Evolutionary conservation across 306 rosid species (phyloP), one percentile per base, ranked within the genome.

Genomic region (Lagenaria siceraria): DNA sequence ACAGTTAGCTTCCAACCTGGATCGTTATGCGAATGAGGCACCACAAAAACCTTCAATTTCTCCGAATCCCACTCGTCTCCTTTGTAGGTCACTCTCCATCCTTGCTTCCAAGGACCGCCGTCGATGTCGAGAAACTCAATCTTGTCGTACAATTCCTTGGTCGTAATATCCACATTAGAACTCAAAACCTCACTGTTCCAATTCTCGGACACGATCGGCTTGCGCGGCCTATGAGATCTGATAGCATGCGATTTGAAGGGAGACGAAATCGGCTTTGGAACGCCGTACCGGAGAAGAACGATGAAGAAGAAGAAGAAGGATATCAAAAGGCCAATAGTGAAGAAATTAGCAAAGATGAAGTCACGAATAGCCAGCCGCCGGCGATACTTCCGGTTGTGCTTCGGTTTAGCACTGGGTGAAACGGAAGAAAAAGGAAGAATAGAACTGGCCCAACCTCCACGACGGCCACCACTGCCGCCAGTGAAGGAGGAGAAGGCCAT

Each of bases 1-100:
- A 95, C 97, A 4, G 99, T 95, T 73, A 90, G 90, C 84, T 88
- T 92, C 99, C 99, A 95, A 40, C 99, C 99, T 7, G 99, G 99
- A 83, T 95, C 99, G 81, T 95, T 95, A 71, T 95, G 99, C 21
- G 99, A 95, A 82, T 95, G 99, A 3, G 99, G 99, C 78, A 92
- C 99, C 70, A 95, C 96, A 55, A 90, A 77, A 24, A 95, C 82
- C 88, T 95, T 95, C 87, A 95, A 77, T 83, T 87, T 92, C 93
- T 95, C 99, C 12, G 78, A 54, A 81, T 95, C 93, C 99, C 99
- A 95, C 79, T 95, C 99, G 56, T 92, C 81, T 77, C 99, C 99
- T 80, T 85, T 82, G 73, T 95, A 95, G 46, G 77, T 80, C 42
- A 95, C 99, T 56, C 81, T 63, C 99, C 99, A 95, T 11, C 99